phyloP scores from a whole-genome alignment of 2,329 filamentous ascomycete species.

The Pseudogymnoascus sp. region DNA sequence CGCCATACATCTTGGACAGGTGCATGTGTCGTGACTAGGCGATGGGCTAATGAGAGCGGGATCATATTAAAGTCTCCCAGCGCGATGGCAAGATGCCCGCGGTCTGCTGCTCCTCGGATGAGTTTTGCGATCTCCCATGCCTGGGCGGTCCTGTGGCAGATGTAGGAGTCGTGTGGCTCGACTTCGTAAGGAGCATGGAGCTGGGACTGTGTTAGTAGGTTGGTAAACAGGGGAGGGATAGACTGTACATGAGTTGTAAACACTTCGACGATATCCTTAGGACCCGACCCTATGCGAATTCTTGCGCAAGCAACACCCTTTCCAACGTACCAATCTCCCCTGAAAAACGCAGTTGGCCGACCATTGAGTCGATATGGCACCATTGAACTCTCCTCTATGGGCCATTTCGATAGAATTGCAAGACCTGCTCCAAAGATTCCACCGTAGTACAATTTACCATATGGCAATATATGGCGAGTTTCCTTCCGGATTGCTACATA shows the following conservation, averaged over 20 bases:
- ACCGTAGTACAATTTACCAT: constrained; percentile 87
- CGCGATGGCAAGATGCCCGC: constrained; percentile 76
- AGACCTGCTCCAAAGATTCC: constrained; percentile 86
- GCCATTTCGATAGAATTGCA: constrained; percentile 85
- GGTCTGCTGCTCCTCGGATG: constrained; percentile 70
- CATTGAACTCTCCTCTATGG: constrained; percentile 85
- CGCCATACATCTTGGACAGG: constrained; percentile 81
- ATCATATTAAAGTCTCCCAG: constrained; percentile 96
- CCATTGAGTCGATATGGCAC: constrained; percentile 84
- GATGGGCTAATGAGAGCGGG: constrained; percentile 77
- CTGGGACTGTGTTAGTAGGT: constrained; percentile 25
- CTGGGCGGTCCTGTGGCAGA: constrained; percentile 84
- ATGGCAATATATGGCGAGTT: constrained; percentile 68
- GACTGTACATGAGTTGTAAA: constrained; percentile 76
- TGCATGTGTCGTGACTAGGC: constrained; percentile 70
- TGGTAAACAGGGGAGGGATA: background rate
- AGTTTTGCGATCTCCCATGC: constrained; percentile 92
- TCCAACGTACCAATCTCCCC: constrained; percentile 93
- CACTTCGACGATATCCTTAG: constrained; percentile 69
- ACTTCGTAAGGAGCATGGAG: constrained; percentile 81
- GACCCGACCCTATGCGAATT: constrained; percentile 60
- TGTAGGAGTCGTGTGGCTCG: constrained; percentile 74
- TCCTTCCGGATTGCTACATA: constrained; percentile 69
- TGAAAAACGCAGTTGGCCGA: constrained; percentile 83
- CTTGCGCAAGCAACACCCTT: constrained; percentile 84